Conservation (phyloP, 768 basidiomycete species). For the Hirschioporus abietinus region DNA sequence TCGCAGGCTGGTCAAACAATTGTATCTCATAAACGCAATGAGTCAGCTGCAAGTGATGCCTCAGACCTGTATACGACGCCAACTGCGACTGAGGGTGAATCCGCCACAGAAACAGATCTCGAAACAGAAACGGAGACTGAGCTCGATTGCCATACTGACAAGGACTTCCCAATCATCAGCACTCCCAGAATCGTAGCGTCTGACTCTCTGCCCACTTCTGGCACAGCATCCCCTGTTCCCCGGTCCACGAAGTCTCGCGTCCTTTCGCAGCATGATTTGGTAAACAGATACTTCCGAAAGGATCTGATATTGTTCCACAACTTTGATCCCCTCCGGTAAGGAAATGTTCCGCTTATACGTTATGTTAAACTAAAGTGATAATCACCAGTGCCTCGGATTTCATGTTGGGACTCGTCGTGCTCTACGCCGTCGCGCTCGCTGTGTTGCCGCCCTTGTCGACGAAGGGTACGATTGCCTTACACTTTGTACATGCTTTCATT, state of each 20-base stretch:
- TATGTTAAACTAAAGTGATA: conserved; percentile 18
- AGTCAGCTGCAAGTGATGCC: conserved; percentile 1
- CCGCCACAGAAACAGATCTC: conserved; percentile 64
- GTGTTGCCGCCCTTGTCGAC: conserved; percentile 56
- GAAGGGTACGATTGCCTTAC: conserved; percentile 47
- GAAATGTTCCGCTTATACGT: conserved; percentile 8
- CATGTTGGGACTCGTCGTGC: conserved; percentile 68
- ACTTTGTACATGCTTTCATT: conserved; percentile 75
- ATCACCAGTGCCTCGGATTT: conserved; percentile 72
- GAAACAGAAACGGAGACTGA: conserved; percentile 53
- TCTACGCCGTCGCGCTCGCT: conserved; percentile 56
- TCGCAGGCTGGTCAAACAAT: not conserved
- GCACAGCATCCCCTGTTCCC: not conserved
- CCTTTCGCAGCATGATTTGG: conserved; percentile 79
- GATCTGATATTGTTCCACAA: conserved; percentile 80
- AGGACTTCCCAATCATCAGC: not conserved
- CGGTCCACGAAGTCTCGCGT: conserved; percentile 5
- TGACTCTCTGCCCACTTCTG: not conserved
- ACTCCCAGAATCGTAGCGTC: not conserved
- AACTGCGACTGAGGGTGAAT: conserved; percentile 65
- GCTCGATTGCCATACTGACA: conserved; percentile 15
- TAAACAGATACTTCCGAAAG: conserved; percentile 85
- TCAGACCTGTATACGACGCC: conserved; percentile 41
- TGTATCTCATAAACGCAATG: not conserved
- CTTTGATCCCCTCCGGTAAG: conserved; percentile 80